Evolutionary conservation across 495 filamentous ascomycete genomes (phyloP), one percentile per base, ranked within the genome.

Genomic region (Apodospora peruviana): DNA sequence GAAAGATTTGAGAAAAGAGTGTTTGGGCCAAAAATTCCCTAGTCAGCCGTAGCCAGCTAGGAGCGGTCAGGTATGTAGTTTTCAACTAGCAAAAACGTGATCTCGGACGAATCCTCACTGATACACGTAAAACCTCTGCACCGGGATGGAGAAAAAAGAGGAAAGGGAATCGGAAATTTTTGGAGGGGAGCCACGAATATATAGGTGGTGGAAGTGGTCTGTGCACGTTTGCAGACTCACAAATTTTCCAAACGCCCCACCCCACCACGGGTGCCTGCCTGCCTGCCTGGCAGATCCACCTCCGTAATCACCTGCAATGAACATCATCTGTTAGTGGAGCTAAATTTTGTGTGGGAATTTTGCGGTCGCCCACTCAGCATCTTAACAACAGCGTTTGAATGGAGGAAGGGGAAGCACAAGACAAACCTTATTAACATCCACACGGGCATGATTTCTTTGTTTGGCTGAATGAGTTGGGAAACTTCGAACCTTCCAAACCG

Each of bases 21-120:
- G 34, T 27, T 12, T n/a, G 5, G 54, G 40, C 55, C 61, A 64
- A 61, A 64, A 64, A 61, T 64, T 64, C 60, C 60, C 58, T 43
- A 58, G 51, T 55, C 52, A 53, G 55, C 43, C 49, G 21, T 37
- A 43, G 52, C 58, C 60, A 56, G 56, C 49, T 51, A 39, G 51
- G 55, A 56, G 56, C 59, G 59, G 70, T 72, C 72, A 72, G 55
- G 57, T 54, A 55, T 74, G 61, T 74, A 75, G 70, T 75, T 74
- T 75, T 74, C 72, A 74, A 73, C 70, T 71, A 74, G 72, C 72
- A 75, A 74, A 75, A 73, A 74, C 61, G 59, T 62, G 70, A 66
- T 64, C 72, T 74, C 72, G 64, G 72, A 74, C 67, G 68, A 67
- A 71, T 72, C 72, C 66, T 75, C 72, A 75, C 66, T 73, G 69